These are phyloP conservation scores for Brasenia schreberi DNA, from an alignment of 164 flowering plant species.

Conservation along the genomic window DNA sequence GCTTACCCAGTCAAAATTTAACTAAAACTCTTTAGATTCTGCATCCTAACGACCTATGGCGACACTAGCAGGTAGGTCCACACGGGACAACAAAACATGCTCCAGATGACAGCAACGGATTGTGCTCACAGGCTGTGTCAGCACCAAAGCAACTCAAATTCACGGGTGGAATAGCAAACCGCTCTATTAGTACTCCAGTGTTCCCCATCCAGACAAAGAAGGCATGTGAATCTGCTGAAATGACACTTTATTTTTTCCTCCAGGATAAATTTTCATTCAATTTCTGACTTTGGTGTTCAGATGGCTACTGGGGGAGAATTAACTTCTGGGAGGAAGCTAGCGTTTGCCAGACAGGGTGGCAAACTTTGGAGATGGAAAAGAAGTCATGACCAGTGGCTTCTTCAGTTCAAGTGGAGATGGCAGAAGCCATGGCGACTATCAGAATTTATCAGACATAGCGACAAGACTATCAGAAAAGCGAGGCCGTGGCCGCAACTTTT, in stretches of 20 bases:
- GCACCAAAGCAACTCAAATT: conserved; percentile 89
- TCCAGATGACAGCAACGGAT: conserved; percentile 49
- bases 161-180: conserved; percentile 75
- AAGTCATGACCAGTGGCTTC: conserved; percentile 93
- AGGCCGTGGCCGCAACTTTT: conserved; percentile 60
- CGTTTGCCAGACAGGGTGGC: conserved; percentile 66
- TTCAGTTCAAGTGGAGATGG: conserved; percentile 99
- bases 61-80: conserved; percentile 34
- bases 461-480: conserved; percentile 66
- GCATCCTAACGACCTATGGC: background rate
- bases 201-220: conserved; percentile 46
- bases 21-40: background rate
- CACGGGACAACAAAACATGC: conserved; percentile 47
- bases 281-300: conserved; percentile 26
- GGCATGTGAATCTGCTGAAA: conserved; percentile 19
- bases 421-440: conserved; percentile 99
- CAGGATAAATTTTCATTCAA: background rate
- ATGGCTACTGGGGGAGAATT: conserved; percentile 74
- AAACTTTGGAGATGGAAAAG: conserved; percentile 97
- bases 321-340: conserved; percentile 53
- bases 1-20: too few species aligned
- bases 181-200: conserved; percentile 45
- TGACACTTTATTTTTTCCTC: background rate
- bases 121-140: conserved; percentile 63
- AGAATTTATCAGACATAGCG: conserved; percentile 93